Evolutionary conservation across 2,329 filamentous ascomycete species (phyloP), one percentile per base, ranked within the genome.

Genomic region (Pseudogymnoascus sp.): DNA sequence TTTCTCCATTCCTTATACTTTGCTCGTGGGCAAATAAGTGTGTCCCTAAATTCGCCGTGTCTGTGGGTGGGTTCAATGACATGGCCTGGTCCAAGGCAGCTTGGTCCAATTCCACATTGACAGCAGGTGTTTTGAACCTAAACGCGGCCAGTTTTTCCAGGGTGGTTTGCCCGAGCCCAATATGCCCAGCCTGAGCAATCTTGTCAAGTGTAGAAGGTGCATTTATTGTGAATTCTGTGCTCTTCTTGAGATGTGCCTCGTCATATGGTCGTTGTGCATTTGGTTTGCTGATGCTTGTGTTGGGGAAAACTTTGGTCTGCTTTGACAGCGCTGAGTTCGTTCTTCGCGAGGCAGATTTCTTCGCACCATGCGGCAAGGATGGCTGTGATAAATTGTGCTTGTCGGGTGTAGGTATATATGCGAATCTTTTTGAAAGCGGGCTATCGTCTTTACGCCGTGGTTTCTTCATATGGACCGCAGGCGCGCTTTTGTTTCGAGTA

Each of bases 111-210:
- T 55, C 49, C 49, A 21, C n/a, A 11, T 33, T 28, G n/a, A 14
- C 28, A 33, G 28, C 9, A 21, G 25, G 21, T 38, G 58, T 31
- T 23, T 63, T 21, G 40, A 37, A 63, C 35, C 18, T 63, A 41
- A 67, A 70, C 5, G 65, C 49, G 18, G 67, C 65, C n/a, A 72
- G 62, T 59, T 67, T 71, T 43, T 71, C 66, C 3, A 71, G 31
- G 11, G 70, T 71, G 8, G 70, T 71, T 59, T 68, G 63, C 5
- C 65, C 62, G 12, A 69, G 35, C 18, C 40, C 52, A 62, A 63
- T 63, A 6, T 49, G 41, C 41, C 60, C 64, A 25, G n/a, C 21
- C 69, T 21, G 65, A 68, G 61, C 66, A 71, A 25, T 67, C 66
- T 59, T 64, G 66, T 62, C 67, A 58, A 16, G 55, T 66, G 5